Percentiles rank a stretch among this genome's conserved stretches.
phyloP scores from a whole-genome alignment of 2,329 filamentous ascomycete genomes.

The Zymoseptoria brevis region DNA sequence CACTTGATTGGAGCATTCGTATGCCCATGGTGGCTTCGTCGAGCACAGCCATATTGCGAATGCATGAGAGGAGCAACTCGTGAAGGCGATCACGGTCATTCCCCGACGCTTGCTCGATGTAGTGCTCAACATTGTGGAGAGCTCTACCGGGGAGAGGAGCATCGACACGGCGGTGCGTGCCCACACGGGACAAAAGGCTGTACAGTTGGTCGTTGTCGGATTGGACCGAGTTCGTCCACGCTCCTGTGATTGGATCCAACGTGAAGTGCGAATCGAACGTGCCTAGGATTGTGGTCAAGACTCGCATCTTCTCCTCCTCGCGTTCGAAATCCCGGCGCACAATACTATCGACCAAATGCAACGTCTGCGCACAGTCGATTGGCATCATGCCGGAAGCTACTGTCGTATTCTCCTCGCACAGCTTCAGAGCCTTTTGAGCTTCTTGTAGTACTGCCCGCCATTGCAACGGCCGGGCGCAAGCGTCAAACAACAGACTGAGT shows the following conservation, averaged over 20 bases:
- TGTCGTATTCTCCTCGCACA: not conserved
- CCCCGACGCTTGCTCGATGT: not conserved
- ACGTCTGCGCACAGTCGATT: not conserved
- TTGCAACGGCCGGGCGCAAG: not conserved
- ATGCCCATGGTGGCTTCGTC: slow-evolving; percentile 2
- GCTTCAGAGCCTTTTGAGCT: not conserved
- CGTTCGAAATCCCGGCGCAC: not conserved
- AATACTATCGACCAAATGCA: not conserved
- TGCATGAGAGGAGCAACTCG: not conserved
- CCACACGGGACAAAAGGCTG: not conserved
- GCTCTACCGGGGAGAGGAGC: not conserved
- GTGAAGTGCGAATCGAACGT: not conserved
- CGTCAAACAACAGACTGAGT: not conserved
- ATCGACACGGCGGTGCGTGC: not conserved
- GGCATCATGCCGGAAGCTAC: not conserved
- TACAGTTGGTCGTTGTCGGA: not conserved
- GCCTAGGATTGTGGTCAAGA: not conserved
- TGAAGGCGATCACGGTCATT: not conserved
- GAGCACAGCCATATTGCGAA: not conserved
- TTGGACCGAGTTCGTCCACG: not conserved
- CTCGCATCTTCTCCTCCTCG: not conserved
- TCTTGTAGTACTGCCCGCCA: not conserved
- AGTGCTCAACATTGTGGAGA: not conserved
- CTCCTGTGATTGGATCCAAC: not conserved
- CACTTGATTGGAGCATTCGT: not conserved